Conservation (phyloP, 306 rosid species). For the Ormosia emarginata region DNA sequence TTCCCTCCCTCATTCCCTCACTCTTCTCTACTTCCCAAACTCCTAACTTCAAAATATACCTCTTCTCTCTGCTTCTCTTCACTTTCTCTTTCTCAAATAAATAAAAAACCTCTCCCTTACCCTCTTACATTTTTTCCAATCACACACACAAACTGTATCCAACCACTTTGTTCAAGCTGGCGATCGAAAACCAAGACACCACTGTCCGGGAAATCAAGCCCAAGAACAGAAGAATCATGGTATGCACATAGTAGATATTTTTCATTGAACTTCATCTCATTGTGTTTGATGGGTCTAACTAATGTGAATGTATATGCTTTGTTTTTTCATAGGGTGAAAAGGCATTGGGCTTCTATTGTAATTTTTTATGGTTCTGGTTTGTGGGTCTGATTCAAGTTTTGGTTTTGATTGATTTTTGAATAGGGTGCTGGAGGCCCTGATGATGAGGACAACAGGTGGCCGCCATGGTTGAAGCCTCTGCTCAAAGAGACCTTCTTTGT, state of each 20-base stretch:
- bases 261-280: neutral
- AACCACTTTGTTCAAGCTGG: slow-evolving; percentile 49
- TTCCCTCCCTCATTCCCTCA: slow-evolving; percentile 52
- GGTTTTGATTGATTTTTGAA: neutral
- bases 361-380: neutral
- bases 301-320: neutral
- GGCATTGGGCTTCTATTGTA: neutral
- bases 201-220: slow-evolving; percentile 88
- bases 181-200: slow-evolving; percentile 79
- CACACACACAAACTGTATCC: neutral
- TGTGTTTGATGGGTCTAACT: neutral
- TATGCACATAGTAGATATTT: slow-evolving; percentile 1
- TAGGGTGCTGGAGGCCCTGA: slow-evolving; percentile 96
- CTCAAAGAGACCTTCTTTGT: slow-evolving; percentile 81
- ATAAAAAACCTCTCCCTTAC: neutral
- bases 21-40: slow-evolving; percentile 21
- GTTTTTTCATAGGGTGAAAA: neutral
- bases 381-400: neutral
- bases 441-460: slow-evolving; percentile 89
- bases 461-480: slow-evolving; percentile 97
- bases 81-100: neutral
- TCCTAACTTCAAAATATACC: neutral
- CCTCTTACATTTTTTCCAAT: slow-evolving; percentile 1
- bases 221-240: slow-evolving; percentile 93
- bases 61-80: neutral